Base-by-base conservation (phyloP, 208 protist species). In the Naegleria gruberi region DNA sequence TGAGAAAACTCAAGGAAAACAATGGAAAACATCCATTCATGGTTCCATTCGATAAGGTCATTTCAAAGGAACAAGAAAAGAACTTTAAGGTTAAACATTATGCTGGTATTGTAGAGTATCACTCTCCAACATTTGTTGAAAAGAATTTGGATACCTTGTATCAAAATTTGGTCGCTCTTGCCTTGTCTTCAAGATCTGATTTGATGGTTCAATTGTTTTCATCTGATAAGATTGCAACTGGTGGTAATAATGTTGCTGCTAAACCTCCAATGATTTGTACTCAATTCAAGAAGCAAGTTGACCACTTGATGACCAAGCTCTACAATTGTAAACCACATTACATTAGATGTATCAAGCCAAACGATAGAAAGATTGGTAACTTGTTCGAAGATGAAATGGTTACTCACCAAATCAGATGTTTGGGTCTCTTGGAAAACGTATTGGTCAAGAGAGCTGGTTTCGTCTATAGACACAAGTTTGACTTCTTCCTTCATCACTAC, bases 291-390 rank as follows among this genome's bases (percentile, higher is more conserved):
- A 91, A 95, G 77, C 95, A 96, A 90, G 95, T 95, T 0, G 90
- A 91, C 44, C 93, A 96, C 30, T 93, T 99, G 1, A 95, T 99
- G 89, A 92, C 92, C 37, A 96, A 95, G 30, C 91, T 99, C 6
- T 94, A 95, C 91, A 92, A 91, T 73, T 98, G 96, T 91, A 95
- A 94, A 23, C 96, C 97, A 19, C 96, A 98, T 93, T 98, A 98
- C 93, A 95, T 98, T 89, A 93, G 98, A 86, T 97, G 97, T 65
- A 97, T 98, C 91, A 98, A 98, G 90, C 96, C 97, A 0, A 98
- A 99, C 91, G 96, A 96, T 42, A 93, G 95, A 84, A 98, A 98
- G 90, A 92, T 91, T 46, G 90, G 92, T 10, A 90, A 95, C 88
- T 92, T 94, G 46, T 96, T 97, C 51, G 96, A 97, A 84, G 95